These are phyloP conservation scores for Omphalotus olearius DNA, from an alignment of 1,284 basidiomycete species.

Conservation along the genomic window DNA sequence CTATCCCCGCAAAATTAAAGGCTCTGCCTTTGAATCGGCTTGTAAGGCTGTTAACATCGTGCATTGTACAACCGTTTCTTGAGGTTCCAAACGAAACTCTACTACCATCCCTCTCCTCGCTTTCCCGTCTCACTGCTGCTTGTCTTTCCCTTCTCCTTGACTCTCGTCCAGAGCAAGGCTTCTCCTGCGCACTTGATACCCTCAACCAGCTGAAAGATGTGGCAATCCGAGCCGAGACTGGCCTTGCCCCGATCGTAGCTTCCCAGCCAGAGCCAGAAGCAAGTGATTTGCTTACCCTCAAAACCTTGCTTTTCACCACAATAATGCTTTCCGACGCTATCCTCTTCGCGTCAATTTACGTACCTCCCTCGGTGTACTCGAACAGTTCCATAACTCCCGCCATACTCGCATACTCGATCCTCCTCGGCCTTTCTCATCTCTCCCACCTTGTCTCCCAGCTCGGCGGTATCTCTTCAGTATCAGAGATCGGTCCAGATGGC, in stretches of 20 bases:
- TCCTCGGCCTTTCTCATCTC: slow-evolving; percentile 57
- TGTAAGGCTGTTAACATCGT: slow-evolving; percentile 30
- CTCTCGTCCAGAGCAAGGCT: slow-evolving; percentile 39
- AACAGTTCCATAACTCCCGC: slow-evolving; percentile 27
- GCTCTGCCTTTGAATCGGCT: slow-evolving; percentile 54
- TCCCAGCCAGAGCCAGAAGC: slow-evolving; percentile 21
- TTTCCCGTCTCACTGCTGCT: slow-evolving; percentile 49
- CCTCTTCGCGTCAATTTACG: slow-evolving; percentile 51
- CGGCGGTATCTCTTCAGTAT: slow-evolving; percentile 58
- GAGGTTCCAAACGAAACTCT: slow-evolving; percentile 24
- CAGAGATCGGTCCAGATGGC: slow-evolving; percentile 18
- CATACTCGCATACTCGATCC: slow-evolving; percentile 41
- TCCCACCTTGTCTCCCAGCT: slow-evolving; percentile 71
- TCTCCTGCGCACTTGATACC: slow-evolving; percentile 38
- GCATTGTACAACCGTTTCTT: slow-evolving; percentile 46
- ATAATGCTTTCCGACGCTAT: slow-evolving; percentile 65
- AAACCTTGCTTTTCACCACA: slow-evolving; percentile 63
- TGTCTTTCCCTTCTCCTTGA: slow-evolving; percentile 45
- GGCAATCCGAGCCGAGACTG: background rate
- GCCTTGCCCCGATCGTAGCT: background rate
- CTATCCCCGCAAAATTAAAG: slow-evolving; percentile 47
- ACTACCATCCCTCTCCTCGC: slow-evolving; percentile 37
- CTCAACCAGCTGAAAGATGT: slow-evolving; percentile 33
- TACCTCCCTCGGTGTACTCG: slow-evolving; percentile 28
- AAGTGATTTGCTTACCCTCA: slow-evolving; percentile 52